These are phyloP conservation scores for Solanum corneliomulleri DNA, from an alignment of 257 asterid genomes.

Conservation along the genomic window DNA sequence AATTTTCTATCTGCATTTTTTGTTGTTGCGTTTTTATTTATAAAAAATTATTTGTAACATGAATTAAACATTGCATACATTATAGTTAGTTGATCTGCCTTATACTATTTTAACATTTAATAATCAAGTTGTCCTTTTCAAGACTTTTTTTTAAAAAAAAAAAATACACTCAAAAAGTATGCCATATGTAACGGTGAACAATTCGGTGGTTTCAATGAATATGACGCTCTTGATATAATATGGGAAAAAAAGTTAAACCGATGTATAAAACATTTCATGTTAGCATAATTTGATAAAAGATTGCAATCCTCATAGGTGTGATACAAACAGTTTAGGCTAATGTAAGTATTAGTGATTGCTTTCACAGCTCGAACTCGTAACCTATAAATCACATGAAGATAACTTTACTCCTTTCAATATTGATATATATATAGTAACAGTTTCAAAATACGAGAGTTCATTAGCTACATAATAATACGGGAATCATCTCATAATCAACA, in stretches of 20 bases:
- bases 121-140: background rate
- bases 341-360: accelerated
- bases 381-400: accelerated
- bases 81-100: background rate
- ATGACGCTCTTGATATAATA: background rate
- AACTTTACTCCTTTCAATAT: too few relatives aligned
- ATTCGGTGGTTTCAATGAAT: background rate
- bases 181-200: background rate
- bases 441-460: too few relatives aligned
- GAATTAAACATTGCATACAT: background rate
- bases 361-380: accelerated
- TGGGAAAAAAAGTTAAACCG: too few relatives aligned
- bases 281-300: background rate
- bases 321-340: background rate
- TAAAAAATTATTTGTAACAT: background rate
- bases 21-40: too few relatives aligned
- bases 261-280: background rate
- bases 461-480: too few relatives aligned
- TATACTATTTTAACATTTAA: background rate
- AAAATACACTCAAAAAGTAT: too few relatives aligned
- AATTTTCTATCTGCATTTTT: too few relatives aligned
- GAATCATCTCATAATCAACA: too few relatives aligned
- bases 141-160: too few relatives aligned
- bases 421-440: background rate
- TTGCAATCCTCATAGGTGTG: background rate